phyloP scores from a whole-genome alignment of 768 basidiomycete species.

The Pulveroboletus sp. region DNA sequence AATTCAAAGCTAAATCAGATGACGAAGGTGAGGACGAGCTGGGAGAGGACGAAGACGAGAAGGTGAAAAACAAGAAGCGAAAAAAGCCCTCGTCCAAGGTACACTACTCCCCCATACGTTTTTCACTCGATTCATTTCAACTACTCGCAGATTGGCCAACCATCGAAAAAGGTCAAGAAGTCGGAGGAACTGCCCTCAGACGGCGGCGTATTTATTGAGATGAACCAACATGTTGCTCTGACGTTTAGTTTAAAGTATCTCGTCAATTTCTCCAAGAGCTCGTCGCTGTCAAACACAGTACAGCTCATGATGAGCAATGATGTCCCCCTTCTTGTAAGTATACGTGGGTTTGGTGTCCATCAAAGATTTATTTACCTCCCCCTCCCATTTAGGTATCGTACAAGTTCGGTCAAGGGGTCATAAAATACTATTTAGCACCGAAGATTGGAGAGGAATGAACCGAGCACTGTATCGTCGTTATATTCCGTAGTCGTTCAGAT shows the following conservation, averaged over 20 bases:
- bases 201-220: constrained; percentile 69
- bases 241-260: constrained; percentile 98
- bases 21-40: constrained; percentile 45
- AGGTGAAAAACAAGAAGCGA: constrained; percentile 58
- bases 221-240: constrained; percentile 86
- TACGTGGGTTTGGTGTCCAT: neutral
- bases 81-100: constrained; percentile 59
- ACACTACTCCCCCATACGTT: neutral
- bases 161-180: constrained; percentile 58
- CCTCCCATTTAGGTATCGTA: constrained; percentile 63
- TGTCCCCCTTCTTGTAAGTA: constrained; percentile 76
- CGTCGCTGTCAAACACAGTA: constrained; percentile 65
- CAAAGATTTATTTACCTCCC: neutral
- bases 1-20: constrained; percentile 41
- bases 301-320: constrained; percentile 89
- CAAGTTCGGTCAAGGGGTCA: constrained; percentile 81
- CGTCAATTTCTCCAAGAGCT: constrained; percentile 91
- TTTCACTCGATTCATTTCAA: neutral
- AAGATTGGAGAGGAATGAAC: constrained; percentile 84
- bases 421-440: constrained; percentile 94
- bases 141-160: constrained; percentile 28
- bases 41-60: constrained; percentile 48
- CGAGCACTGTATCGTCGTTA: neutral
- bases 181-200: constrained; percentile 49
- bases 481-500: constrained; percentile 10